Evolutionary conservation across 176 grass and related monocot genomes (phyloP).

Genomic region (Aegilops bicornis): DNA sequence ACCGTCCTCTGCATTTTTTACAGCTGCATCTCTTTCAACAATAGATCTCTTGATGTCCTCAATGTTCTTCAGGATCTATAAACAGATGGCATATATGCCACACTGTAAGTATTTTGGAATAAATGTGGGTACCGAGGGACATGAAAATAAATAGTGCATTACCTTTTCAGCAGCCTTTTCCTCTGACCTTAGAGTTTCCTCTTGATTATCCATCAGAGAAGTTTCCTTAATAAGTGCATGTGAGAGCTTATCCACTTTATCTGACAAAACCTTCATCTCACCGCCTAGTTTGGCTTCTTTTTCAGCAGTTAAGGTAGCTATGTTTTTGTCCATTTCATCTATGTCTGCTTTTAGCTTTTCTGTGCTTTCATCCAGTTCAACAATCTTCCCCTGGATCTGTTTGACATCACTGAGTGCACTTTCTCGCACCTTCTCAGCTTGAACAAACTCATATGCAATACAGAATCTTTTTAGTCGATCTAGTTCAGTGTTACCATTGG

Average conservation of each 20-base stretch:
- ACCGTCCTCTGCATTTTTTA: slow-evolving; percentile 65
- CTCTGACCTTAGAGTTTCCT: slow-evolving; percentile 75
- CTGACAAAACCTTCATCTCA: slow-evolving; percentile 73
- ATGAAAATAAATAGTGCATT: slow-evolving; percentile 11
- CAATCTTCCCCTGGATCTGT: slow-evolving; percentile 53
- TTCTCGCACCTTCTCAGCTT: slow-evolving; percentile 67
- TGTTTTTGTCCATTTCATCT: slow-evolving; percentile 74
- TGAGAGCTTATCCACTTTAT: slow-evolving; percentile 70
- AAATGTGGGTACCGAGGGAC: slow-evolving; percentile 11
- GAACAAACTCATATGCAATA: slow-evolving; percentile 87
- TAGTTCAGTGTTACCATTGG: slow-evolving; percentile 81
- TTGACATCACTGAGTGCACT: slow-evolving; percentile 61
- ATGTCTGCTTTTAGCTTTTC: slow-evolving; percentile 66
- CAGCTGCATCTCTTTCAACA: slow-evolving; percentile 68
- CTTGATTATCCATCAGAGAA: slow-evolving; percentile 82
- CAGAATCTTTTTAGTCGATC: slow-evolving; percentile 88
- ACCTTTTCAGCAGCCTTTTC: slow-evolving; percentile 70
- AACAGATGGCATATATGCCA: slow-evolving; percentile 4
- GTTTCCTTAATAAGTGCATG: slow-evolving; percentile 88
- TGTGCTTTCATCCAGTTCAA: slow-evolving; percentile 65
- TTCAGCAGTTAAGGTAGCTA: slow-evolving; percentile 64
- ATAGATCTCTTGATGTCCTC: slow-evolving; percentile 83
- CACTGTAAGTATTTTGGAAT: slow-evolving; percentile 16
- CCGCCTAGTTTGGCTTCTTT: slow-evolving; percentile 77
- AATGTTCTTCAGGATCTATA: slow-evolving; percentile 70